These are phyloP conservation scores for Dichotomopilus funicola DNA, from an alignment of 2,329 filamentous ascomycete genomes.

Conservation along the genomic window DNA sequence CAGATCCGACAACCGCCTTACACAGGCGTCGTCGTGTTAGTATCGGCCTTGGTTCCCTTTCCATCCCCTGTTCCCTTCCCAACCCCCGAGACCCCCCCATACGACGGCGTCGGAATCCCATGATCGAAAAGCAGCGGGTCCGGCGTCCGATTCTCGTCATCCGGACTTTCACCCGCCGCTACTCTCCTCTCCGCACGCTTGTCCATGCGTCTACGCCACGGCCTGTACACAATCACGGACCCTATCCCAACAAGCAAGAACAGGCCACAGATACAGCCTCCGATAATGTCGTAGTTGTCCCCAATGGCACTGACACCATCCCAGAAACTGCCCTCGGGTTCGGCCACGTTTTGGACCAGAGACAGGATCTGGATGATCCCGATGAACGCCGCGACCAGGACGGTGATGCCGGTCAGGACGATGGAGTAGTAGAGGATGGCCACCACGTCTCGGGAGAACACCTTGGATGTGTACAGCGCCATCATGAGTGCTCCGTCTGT, in stretches of 20 bases:
- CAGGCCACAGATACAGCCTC: conserved; percentile 76
- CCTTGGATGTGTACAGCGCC: conserved; percentile 76
- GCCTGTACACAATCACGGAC: conserved; percentile 68
- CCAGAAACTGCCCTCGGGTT: conserved; percentile 78
- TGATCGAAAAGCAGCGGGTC: too few species aligned
- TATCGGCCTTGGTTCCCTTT: too few species aligned
- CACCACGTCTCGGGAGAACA: conserved; percentile 73
- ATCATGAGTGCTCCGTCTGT: conserved; percentile 94
- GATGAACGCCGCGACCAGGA: conserved; percentile 77
- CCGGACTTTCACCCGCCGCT: too few species aligned
- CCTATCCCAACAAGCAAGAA: conserved; percentile 73
- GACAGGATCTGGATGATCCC: conserved; percentile 79
- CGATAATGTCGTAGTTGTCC: conserved; percentile 80
- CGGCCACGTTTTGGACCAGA: conserved; percentile 67
- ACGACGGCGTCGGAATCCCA: too few species aligned
- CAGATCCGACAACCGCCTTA: too few species aligned
- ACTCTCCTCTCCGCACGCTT: too few species aligned
- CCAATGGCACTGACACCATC: conserved; percentile 70
- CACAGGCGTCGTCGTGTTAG: too few species aligned
- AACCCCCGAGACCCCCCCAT: too few species aligned
- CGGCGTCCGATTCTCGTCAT: too few species aligned
- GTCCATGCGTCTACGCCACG: conserved; percentile 58
- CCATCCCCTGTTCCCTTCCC: too few species aligned
- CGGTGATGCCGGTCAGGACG: conserved; percentile 75
- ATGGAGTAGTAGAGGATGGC: conserved; percentile 92